phyloP scores from a whole-genome alignment of 345 rosid species.

The Eucalyptus melliodora region DNA sequence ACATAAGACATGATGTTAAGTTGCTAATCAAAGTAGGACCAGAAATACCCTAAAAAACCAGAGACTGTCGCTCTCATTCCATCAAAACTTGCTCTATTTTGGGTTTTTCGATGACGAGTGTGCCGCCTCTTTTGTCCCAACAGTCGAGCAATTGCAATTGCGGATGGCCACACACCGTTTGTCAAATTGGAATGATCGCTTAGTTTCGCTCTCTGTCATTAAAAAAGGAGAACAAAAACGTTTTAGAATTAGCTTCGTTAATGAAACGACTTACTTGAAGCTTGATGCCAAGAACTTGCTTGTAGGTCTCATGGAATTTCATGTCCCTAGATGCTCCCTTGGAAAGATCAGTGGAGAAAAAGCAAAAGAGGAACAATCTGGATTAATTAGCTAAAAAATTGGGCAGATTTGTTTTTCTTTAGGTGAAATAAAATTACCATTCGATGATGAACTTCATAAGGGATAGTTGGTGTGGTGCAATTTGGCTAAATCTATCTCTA shows the following conservation, averaged over 20 bases:
- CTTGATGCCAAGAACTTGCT: neutral
- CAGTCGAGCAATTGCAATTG: neutral
- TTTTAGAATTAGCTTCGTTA: neutral
- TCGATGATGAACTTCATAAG: neutral
- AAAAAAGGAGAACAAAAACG: neutral
- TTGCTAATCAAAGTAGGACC: neutral
- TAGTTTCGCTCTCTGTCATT: neutral
- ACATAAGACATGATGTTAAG: neutral
- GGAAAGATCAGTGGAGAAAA: neutral
- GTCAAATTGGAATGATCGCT: neutral
- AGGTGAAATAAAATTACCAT: neutral
- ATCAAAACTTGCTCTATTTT: neutral
- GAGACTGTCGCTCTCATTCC: neutral
- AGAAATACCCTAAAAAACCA: neutral
- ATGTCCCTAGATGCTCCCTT: neutral
- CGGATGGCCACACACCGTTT: neutral
- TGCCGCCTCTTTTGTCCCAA: neutral
- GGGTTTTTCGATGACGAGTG: neutral
- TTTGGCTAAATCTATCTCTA: neutral
- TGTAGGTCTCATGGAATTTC: neutral
- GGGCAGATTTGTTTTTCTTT: neutral
- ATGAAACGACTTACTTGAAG: neutral
- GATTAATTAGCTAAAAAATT: neutral
- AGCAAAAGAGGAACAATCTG: neutral
- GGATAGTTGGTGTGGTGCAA: neutral